phyloP scores from a whole-genome alignment of 257 asterid genomes.

The Salvia splendens region DNA sequence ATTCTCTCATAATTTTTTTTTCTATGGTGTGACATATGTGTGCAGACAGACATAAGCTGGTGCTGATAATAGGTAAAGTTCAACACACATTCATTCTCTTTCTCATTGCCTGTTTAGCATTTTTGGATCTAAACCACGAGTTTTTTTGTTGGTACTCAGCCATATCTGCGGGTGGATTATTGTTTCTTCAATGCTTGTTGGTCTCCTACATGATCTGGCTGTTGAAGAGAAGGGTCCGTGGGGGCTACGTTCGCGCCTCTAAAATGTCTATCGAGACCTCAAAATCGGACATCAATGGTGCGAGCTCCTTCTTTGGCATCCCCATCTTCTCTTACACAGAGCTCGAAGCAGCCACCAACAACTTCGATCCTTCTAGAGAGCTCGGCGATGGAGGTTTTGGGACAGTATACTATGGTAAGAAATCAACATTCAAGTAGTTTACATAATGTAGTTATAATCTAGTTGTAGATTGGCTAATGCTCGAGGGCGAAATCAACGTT shows the following conservation, averaged over 20 bases:
- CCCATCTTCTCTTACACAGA: slow-evolving; percentile 61
- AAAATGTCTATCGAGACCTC: slow-evolving; percentile 41
- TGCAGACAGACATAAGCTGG: slow-evolving; percentile 21
- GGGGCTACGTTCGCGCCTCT: slow-evolving; percentile 36
- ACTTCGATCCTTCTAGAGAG: slow-evolving; percentile 55
- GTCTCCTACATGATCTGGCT: slow-evolving; percentile 29
- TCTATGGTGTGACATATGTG: not conserved
- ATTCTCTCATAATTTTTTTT: not conserved
- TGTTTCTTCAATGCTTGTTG: slow-evolving; percentile 28
- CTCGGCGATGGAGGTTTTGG: slow-evolving; percentile 88
- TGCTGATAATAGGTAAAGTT: slow-evolving; percentile 33
- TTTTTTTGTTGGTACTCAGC: slow-evolving; percentile 33
- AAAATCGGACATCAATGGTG: slow-evolving; percentile 42
- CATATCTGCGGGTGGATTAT: slow-evolving; percentile 38
- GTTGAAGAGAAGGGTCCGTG: slow-evolving; percentile 35
- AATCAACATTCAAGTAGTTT: not conserved
- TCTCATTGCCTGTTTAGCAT: not conserved
- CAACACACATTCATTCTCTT: not conserved
- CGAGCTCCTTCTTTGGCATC: slow-evolving; percentile 47
- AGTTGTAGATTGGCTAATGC: not conserved
- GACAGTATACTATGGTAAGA: slow-evolving; percentile 67
- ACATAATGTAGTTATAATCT: not conserved
- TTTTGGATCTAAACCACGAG: slow-evolving; percentile 18
- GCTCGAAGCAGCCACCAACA: slow-evolving; percentile 58
- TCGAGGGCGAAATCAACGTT: no score